phyloP scores from a whole-genome alignment of 176 grass and related monocot genomes.

The Cocos nucifera region DNA sequence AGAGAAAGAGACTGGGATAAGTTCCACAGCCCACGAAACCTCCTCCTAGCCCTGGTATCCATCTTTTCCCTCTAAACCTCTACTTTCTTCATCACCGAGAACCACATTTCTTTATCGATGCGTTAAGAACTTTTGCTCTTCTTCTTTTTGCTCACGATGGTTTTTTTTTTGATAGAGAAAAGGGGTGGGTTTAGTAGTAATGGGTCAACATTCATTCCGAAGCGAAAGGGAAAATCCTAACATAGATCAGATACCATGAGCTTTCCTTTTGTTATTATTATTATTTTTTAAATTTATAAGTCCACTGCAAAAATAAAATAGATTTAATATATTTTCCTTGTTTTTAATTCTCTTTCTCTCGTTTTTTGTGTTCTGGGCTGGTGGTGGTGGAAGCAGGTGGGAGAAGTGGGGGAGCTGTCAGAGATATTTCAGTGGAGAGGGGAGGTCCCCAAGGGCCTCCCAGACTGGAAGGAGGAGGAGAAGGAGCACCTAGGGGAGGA shows the following conservation, averaged over 20 bases:
- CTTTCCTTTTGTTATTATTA: too few species aligned
- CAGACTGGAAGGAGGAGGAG: conserved; percentile 57
- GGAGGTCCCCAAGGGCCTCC: conserved; percentile 79
- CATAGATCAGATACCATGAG: too few species aligned
- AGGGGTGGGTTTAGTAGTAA: too few species aligned
- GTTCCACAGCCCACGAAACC: conserved; percentile 82
- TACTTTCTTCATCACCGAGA: background rate
- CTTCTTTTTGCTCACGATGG: background rate
- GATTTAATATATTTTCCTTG: too few species aligned
- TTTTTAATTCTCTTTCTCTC: too few species aligned
- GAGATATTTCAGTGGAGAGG: conserved; percentile 98
- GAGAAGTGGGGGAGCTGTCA: conserved; percentile 84
- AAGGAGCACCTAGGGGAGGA: conserved; percentile 89
- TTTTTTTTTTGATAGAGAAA: too few species aligned
- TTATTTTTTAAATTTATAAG: background rate
- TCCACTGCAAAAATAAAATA: too few species aligned
- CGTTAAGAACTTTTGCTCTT: background rate
- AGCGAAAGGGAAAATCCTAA: too few species aligned
- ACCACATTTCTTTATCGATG: background rate
- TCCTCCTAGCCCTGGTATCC: conserved; percentile 74
- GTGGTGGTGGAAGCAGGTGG: conserved; percentile 43
- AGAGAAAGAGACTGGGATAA: conserved; percentile 80
- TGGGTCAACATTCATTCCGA: too few species aligned
- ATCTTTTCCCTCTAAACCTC: background rate
- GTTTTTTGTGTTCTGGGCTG: background rate